phyloP scores from a whole-genome alignment of 768 basidiomycete species.

The Imleria badia region DNA sequence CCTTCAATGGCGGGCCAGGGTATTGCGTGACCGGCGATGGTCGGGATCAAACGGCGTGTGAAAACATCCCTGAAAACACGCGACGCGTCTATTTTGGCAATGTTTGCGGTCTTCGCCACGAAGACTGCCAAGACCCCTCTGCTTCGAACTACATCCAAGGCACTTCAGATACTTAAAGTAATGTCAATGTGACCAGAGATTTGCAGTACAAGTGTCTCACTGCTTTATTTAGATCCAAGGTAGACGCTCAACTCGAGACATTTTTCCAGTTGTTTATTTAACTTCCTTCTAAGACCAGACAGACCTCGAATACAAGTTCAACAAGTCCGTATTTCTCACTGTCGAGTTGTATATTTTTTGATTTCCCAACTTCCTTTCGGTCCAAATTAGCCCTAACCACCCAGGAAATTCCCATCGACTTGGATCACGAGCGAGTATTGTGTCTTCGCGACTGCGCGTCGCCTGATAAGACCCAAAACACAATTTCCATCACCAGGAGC shows the following conservation, averaged over 20 bases:
- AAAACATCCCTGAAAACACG: too few species aligned
- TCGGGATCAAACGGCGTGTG: background rate
- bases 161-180: background rate
- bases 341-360: background rate
- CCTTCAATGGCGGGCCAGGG: background rate
- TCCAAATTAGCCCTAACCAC: background rate
- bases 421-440: background rate
- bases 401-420: background rate
- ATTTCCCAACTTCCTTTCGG: background rate
- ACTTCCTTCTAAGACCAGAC: background rate
- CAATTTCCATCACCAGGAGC: background rate
- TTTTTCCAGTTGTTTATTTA: too few species aligned
- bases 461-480: background rate
- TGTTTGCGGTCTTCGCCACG: slow-evolving; percentile 1
- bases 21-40: background rate
- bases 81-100: slow-evolving; percentile 18
- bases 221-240: background rate
- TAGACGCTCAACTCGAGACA: background rate
- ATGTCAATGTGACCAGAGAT: background rate
- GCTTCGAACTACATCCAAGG: background rate
- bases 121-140: background rate
- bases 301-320: background rate
- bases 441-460: background rate
- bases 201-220: background rate
- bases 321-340: background rate